These are phyloP conservation scores for Dactylellina leptospora DNA, from an alignment of 2,329 filamentous ascomycete genomes.

Conservation along the genomic window DNA sequence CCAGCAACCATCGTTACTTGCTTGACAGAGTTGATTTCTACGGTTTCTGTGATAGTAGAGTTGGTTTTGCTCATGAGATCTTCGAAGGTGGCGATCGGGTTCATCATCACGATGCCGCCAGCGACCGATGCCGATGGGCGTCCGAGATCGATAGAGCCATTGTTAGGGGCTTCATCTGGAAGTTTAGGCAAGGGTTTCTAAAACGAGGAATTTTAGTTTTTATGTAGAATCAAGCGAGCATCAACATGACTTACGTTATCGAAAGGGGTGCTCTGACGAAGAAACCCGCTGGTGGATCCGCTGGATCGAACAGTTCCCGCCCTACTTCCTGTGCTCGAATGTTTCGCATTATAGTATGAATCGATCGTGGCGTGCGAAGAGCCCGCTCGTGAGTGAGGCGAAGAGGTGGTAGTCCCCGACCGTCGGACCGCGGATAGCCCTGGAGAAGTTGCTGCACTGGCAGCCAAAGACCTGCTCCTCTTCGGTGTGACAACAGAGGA, in stretches of 20 bases:
- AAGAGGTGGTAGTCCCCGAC: conserved; percentile 16
- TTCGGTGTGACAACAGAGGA: conserved; percentile 22
- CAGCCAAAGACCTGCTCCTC: conserved; percentile 45
- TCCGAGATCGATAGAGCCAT: conserved; percentile 7
- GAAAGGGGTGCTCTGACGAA: conserved; percentile 48
- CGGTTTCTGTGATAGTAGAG: conserved; percentile 39
- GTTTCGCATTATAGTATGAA: conserved; percentile 41
- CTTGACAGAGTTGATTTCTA: conserved; percentile 39
- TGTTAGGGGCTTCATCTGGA: conserved; percentile 24
- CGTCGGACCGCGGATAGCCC: conserved; percentile 12
- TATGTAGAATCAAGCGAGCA: background rate
- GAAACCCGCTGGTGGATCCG: conserved; percentile 29
- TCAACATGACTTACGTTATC: conserved; percentile 36
- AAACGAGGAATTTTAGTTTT: background rate
- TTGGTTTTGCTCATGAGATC: conserved; percentile 47
- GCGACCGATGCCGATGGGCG: background rate
- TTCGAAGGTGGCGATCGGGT: conserved; percentile 46
- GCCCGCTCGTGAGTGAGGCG: conserved; percentile 15
- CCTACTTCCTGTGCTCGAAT: conserved; percentile 38
- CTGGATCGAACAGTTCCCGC: conserved; percentile 37
- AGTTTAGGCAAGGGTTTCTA: conserved; percentile 49
- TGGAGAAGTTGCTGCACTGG: conserved; percentile 6
- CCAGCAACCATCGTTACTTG: conserved; percentile 52
- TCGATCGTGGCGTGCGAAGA: conserved; percentile 25
- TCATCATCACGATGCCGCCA: conserved; percentile 14